Percentiles rank a stretch among this genome's conserved stretches.
These are phyloP conservation scores for Gracilaria domingensis DNA, from an alignment of 23 red algal genomes.

Conservation along the genomic window DNA sequence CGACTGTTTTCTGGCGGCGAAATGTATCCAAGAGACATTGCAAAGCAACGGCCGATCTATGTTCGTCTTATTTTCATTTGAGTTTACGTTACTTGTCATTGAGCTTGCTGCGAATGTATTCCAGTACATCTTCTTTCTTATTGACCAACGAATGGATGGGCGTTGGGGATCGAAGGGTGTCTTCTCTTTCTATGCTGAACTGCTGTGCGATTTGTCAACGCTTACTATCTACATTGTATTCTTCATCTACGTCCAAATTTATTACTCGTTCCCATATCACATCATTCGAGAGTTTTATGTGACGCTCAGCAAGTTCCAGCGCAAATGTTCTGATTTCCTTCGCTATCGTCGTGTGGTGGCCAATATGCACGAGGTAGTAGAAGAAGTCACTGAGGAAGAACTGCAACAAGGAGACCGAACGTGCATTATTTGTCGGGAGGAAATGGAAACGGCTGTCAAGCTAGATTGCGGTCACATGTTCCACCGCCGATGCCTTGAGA, in stretches of 20 bases:
- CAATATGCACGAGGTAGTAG: constrained; percentile 91
- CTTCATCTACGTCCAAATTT: constrained; percentile 91
- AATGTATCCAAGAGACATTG: constrained; percentile 56
- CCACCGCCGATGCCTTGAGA: constrained; percentile 88
- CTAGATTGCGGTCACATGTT: constrained; percentile 96
- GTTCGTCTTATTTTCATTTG: constrained; percentile 92
- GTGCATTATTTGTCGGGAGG: constrained; percentile 99
- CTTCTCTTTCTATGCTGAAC: constrained; percentile 89
- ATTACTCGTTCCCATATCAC: constrained; percentile 93
- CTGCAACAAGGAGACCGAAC: constrained; percentile 83
- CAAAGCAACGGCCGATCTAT: constrained; percentile 71
- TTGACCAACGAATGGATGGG: constrained; percentile 76
- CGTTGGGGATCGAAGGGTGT: constrained; percentile 91
- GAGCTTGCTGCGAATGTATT: constrained; percentile 68
- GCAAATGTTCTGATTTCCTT: constrained; percentile 85
- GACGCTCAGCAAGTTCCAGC: constrained; percentile 81
- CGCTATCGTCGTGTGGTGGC: constrained; percentile 91
- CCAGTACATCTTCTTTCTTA: constrained; percentile 78
- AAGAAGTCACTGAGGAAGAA: constrained; percentile 89
- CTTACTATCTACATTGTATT: constrained; percentile 94
- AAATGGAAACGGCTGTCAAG: constrained; percentile 93
- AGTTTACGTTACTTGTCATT: constrained; percentile 90
- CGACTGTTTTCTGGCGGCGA: constrained; percentile 67
- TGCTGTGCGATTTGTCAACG: constrained; percentile 87
- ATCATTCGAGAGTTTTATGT: constrained; percentile 96